Base-by-base conservation (phyloP, 225 moss, liverwort and hornwort genomes). In the Pseudisothecium myosuroides region DNA sequence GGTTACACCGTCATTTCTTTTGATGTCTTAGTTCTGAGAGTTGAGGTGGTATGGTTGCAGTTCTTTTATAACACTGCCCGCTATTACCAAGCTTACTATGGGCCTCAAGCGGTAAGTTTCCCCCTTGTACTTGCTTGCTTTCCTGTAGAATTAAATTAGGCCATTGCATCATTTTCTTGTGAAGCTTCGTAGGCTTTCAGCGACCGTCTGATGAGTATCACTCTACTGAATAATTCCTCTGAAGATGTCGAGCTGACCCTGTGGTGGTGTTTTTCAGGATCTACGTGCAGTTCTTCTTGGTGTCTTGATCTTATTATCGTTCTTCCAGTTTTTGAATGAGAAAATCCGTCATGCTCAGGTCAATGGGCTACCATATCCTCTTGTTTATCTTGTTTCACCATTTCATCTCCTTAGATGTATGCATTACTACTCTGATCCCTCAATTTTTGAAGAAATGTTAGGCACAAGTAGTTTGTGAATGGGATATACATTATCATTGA, bases 11-110 rank as follows among this genome's bases (percentile, higher is more conserved):
- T 69, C 80, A 80, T 73, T 28, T 84, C 49, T 65, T 83, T 89
- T 72, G 76, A 85, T 32, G 64, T 59, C 41, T 60, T 66, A 83
- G 83, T 83, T 88, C 86, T 92, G 74, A 91, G 47, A 80, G 49
- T 76, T 91, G 89, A 66, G 83, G 84, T 87, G 85, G 81, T 71
- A 69, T 90, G 55, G 68, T 85, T 88, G 83, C 92, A 98, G 96
- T 95, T 97, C 81, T 95, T 99, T 80, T 99, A 97, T 88, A 99
- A 97, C 72, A 95, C 95, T 74, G 96, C 97, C 88, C 96, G 98
- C 87, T 99, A 97, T 91, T 99, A 99, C 92, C 98, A 99, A 89
- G 94, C 97, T 84, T 97, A 99, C 76, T 99, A 99, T 84, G 96
- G 96, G 7, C 98, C 97, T 74, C 96, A 97, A 92, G 98, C 98